phyloP scores from a whole-genome alignment of 768 basidiomycete species.

The Mycena polygramma region DNA sequence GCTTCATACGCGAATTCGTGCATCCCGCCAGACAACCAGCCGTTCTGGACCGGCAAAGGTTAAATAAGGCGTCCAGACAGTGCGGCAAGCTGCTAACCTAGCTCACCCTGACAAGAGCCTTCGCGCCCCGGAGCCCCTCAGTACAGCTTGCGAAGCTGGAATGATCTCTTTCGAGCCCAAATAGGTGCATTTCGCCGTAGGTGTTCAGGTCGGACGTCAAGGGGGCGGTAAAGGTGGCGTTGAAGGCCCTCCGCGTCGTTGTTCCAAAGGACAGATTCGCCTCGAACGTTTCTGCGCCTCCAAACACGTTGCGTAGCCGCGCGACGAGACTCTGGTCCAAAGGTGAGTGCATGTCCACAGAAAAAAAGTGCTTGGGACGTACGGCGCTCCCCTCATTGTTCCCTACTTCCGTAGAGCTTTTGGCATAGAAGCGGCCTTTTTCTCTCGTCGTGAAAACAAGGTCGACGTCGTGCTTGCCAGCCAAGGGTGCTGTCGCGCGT shows the following conservation, averaged over 20 bases:
- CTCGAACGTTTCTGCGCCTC: constrained; percentile 90
- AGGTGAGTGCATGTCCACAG: constrained; percentile 14
- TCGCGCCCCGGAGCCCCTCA: constrained; percentile 74
- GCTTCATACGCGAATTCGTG: constrained; percentile 92
- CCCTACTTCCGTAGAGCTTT: constrained; percentile 91
- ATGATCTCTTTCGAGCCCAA: constrained; percentile 85
- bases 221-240: constrained; percentile 75
- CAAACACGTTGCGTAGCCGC: constrained; percentile 89
- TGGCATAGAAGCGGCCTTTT: constrained; percentile 79
- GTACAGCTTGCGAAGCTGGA: constrained; percentile 80
- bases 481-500: constrained; percentile 64
- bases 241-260: constrained; percentile 86
- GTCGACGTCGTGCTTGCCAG: constrained; percentile 76
- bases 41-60: constrained; percentile 49
- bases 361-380: constrained; percentile 49
- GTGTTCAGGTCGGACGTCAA: constrained; percentile 73
- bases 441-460: constrained; percentile 85
- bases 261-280: constrained; percentile 89
- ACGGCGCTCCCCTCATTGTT: constrained; percentile 96
- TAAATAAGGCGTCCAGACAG: constrained; percentile 38
- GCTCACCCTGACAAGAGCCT: constrained; percentile 83
- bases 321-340: constrained; percentile 76
- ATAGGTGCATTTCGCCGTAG: constrained; percentile 77
- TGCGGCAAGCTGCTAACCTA: constrained; percentile 56
- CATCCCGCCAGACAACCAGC: constrained; percentile 53